Evolutionary conservation across 1,139 yeast genomes (phyloP).

Genomic region (Yamadazyma triangularis): DNA sequence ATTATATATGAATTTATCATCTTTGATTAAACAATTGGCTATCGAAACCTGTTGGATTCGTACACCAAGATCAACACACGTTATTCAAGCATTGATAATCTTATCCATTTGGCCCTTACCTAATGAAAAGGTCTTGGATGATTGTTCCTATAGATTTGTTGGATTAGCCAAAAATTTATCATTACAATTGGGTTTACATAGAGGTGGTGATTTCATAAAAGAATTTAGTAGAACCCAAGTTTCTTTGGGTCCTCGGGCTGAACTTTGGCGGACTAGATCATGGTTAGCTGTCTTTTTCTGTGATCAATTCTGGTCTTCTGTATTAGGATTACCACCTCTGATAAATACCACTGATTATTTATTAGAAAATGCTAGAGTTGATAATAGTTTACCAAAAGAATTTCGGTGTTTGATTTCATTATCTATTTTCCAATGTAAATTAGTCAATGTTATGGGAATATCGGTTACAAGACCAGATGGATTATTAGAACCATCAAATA

Average conservation of each 20-base stretch:
- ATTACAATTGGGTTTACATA: constrained; percentile 84
- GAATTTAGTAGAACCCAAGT: constrained; percentile 91
- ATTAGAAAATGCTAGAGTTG: constrained; percentile 73
- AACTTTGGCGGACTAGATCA: constrained; percentile 89
- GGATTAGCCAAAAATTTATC: constrained; percentile 84
- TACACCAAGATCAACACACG: constrained; percentile 91
- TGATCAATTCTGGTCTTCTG: constrained; percentile 89
- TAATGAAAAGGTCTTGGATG: constrained; percentile 88
- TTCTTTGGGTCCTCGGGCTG: constrained; percentile 79
- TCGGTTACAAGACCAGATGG: constrained; percentile 91
- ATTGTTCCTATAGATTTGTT: constrained; percentile 82
- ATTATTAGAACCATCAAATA: constrained; percentile 73
- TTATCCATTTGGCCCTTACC: constrained; percentile 92
- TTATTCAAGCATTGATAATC: constrained; percentile 81
- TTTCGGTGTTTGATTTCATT: constrained; percentile 71
- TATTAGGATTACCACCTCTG: constrained; percentile 83
- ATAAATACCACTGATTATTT: constrained; percentile 75
- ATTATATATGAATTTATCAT: constrained; percentile 69
- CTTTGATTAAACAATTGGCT: constrained; percentile 79
- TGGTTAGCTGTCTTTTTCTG: constrained; percentile 88
- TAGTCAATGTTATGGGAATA: constrained; percentile 83
- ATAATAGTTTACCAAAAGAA: constrained; percentile 60
- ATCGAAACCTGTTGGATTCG: constrained; percentile 92
- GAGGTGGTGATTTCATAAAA: constrained; percentile 82
- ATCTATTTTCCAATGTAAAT: constrained; percentile 78